A percentile compares a stretch with the other conserved stretches of the same genome.
Evolutionary conservation across 495 filamentous ascomycete genomes (phyloP).

Genomic region (Penicillium chermesinum): DNA sequence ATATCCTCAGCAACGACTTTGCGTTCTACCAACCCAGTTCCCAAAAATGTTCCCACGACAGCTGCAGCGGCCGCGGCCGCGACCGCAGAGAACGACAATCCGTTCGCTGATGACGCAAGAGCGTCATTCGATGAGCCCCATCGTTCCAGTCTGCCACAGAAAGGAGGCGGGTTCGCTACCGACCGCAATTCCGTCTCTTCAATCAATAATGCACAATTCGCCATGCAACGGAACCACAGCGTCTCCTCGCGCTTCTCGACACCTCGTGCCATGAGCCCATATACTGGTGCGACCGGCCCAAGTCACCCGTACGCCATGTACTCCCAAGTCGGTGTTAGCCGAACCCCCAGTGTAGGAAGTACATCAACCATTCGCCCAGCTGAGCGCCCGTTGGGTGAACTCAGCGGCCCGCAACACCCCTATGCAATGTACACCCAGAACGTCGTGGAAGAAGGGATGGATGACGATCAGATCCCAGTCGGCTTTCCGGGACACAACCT

Average conservation of each 20-base stretch:
- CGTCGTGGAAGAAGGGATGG: constrained; percentile 51
- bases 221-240: constrained; percentile 37
- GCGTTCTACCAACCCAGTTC: constrained; percentile 22
- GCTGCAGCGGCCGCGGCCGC: constrained; percentile 11
- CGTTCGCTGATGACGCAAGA: constrained; percentile 40
- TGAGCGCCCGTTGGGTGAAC: constrained; percentile 57
- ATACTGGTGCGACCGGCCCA: constrained; percentile 50
- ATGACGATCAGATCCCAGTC: constrained; percentile 54
- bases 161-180: constrained; percentile 28
- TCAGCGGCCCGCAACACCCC: constrained; percentile 74
- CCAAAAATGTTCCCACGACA: constrained; percentile 9
- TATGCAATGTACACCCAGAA: constrained; percentile 83
- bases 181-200: constrained; percentile 35
- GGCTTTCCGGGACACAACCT: constrained; percentile 66
- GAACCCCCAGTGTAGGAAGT: constrained; percentile 61
- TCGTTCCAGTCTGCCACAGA: constrained; percentile 39
- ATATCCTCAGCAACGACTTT: constrained; percentile 34
- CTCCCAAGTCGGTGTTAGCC: constrained; percentile 48
- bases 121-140: constrained; percentile 34
- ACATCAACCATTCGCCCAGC: constrained; percentile 52
- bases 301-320: constrained; percentile 56
- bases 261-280: constrained; percentile 47
- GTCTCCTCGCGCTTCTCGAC: constrained; percentile 41
- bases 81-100: constrained; percentile 33
- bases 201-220: constrained; percentile 27